These are phyloP conservation scores for Bullera alba DNA, from an alignment of 768 basidiomycete genomes.

Conservation along the genomic window DNA sequence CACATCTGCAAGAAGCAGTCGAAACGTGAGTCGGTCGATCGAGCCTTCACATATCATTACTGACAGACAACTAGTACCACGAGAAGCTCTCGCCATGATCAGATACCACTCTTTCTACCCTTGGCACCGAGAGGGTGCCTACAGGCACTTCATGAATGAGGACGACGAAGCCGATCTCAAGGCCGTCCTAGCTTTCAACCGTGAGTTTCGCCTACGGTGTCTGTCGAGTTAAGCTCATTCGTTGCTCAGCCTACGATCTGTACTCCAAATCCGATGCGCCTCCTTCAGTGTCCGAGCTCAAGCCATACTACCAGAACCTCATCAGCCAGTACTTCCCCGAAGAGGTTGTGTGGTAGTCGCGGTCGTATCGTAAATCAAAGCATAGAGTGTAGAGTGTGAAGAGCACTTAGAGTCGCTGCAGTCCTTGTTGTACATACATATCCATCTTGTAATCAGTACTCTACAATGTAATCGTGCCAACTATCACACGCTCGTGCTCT, in stretches of 20 bases:
- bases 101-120: slow-evolving; percentile 94
- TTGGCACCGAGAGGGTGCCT: slow-evolving; percentile 86
- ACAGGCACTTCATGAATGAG: slow-evolving; percentile 68
- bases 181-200: slow-evolving; percentile 82
- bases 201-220: too few relatives aligned
- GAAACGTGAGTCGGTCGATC: slow-evolving; percentile 45
- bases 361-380: too few relatives aligned
- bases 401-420: too few relatives aligned
- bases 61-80: slow-evolving; percentile 51
- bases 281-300: slow-evolving; percentile 54
- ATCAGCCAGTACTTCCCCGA: slow-evolving; percentile 82
- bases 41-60: too few relatives aligned
- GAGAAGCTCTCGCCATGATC: slow-evolving; percentile 81
- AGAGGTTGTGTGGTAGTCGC: slow-evolving; percentile 66
- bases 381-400: too few relatives aligned
- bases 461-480: too few relatives aligned
- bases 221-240: not conserved
- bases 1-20: slow-evolving; percentile 75
- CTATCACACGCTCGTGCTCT: too few relatives aligned
- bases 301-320: slow-evolving; percentile 74
- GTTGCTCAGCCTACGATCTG: slow-evolving; percentile 72
- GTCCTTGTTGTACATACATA: too few relatives aligned
- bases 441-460: too few relatives aligned
- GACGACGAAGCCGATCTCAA: slow-evolving; percentile 48
- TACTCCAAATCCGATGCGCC: slow-evolving; percentile 80